These are phyloP conservation scores for Lactifluus echinatus DNA, from an alignment of 768 basidiomycete species.

Conservation along the genomic window DNA sequence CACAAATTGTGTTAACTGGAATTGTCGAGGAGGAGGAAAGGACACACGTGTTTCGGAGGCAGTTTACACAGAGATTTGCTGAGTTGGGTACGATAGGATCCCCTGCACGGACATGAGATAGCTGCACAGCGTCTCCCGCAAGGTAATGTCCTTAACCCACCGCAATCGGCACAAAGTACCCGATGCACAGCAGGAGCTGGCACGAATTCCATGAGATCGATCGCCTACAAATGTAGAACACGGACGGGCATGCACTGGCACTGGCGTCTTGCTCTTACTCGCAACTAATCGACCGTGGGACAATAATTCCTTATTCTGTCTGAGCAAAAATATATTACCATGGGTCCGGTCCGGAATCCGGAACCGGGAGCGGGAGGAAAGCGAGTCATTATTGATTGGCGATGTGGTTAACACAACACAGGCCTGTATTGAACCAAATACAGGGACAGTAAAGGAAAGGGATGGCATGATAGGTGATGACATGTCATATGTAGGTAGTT, in stretches of 20 bases:
- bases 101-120: constrained; percentile 34
- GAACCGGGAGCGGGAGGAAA: too few species aligned
- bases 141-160: constrained; percentile 31
- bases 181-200: constrained; percentile 69
- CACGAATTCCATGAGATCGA: constrained; percentile 60
- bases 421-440: neutral
- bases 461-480: neutral
- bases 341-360: too few species aligned
- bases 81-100: constrained; percentile 87
- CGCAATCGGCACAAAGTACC: constrained; percentile 86
- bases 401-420: neutral
- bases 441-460: neutral
- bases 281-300: constrained; percentile 4
- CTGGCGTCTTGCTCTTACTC: neutral
- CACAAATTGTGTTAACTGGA: neutral
- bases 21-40: neutral
- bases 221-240: neutral
- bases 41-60: constrained; percentile 76
- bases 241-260: too few species aligned
- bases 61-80: constrained; percentile 85
- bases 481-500: neutral
- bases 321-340: neutral
- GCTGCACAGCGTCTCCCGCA: neutral
- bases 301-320: neutral
- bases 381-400: constrained; percentile 2